Evolutionary conservation across 2,329 filamentous ascomycete genomes (phyloP), one percentile per base, ranked within the genome.

Genomic region (Dactylellina haptotyla): DNA sequence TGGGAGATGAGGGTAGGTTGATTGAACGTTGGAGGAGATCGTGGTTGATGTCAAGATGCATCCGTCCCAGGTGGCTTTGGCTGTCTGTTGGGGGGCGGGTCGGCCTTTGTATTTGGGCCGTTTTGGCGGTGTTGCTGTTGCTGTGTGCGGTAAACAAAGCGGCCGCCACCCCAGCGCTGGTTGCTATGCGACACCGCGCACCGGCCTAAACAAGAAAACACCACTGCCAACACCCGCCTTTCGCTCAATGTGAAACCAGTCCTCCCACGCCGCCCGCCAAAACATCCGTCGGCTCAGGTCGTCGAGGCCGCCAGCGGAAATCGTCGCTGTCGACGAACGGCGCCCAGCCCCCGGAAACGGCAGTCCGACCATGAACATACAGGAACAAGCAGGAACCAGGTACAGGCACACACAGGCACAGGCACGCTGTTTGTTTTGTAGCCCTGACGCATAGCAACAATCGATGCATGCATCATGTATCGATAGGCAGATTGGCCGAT

Each of bases 121-220:
- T 37, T 45, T 48, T 59, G 59, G 34, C 34, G 23, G 32, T 66
- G 64, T 51, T 46, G 59, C 39, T 64, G 66, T 66, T 66, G 61
- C 69, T 54, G 50, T 32, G 61, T 41, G 34, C 20, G 54, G 61
- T 66, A 73, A 65, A 73, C 61, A 73, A 73, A 61, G 32, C 26
- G 30, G 41, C 2, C 12, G 8, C 3, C 23, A 48, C 10, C 12
- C 34, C 25, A 14, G 50, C 25, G 32, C 20, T 50, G 45, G 69
- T 73, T 73, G 69, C 69, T 73, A 73, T 73, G 69, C 69, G 61
- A 66, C 45, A 65, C 51, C 46, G 46, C n/a, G 8, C 37, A 20
- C 48, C 14, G 26, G 34, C 50, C n/a, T n/a, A n/a, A n/a, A n/a
- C n/a, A n/a, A n/a, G 34, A 46, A 41, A 51, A 57, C 30, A 58